Conservation (phyloP, 768 basidiomycete genomes). For the Chalciporus chontae region DNA sequence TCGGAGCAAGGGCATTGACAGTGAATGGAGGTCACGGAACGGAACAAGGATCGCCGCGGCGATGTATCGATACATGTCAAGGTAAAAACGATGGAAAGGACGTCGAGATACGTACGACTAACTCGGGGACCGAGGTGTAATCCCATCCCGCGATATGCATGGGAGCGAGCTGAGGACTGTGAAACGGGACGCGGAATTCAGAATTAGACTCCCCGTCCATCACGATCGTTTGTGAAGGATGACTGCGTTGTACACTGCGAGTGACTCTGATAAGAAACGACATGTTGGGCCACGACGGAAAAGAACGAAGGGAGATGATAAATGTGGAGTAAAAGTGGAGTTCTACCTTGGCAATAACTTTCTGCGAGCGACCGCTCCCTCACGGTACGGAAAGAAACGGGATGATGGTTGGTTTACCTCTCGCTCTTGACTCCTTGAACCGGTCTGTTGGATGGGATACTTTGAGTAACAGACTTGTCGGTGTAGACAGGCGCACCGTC, state of each 20-base stretch:
- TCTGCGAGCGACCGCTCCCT: neutral
- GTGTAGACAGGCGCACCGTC: neutral
- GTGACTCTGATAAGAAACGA: neutral
- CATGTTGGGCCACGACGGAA: neutral
- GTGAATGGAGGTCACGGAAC: neutral
- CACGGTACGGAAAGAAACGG: constrained; percentile 9
- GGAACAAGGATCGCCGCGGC: neutral
- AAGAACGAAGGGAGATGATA: neutral
- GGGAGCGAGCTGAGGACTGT: constrained; percentile 29
- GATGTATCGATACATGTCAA: neutral
- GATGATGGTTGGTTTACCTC: neutral
- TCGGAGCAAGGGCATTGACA: too few relatives aligned
- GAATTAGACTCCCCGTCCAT: constrained; percentile 20
- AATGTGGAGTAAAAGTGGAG: neutral
- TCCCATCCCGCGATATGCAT: constrained; percentile 26
- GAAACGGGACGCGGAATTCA: constrained; percentile 28
- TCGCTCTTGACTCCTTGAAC: too few relatives aligned
- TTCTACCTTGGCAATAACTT: neutral
- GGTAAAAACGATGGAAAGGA: neutral
- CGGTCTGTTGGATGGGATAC: too few relatives aligned
- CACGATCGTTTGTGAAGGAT: neutral
- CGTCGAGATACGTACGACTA: constrained; percentile 21
- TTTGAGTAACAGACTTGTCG: too few relatives aligned
- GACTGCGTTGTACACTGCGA: neutral
- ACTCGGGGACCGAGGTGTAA: constrained; percentile 23